Conservation (phyloP, 1,139 yeast species). For the Saccharomyces hybrid region DNA sequence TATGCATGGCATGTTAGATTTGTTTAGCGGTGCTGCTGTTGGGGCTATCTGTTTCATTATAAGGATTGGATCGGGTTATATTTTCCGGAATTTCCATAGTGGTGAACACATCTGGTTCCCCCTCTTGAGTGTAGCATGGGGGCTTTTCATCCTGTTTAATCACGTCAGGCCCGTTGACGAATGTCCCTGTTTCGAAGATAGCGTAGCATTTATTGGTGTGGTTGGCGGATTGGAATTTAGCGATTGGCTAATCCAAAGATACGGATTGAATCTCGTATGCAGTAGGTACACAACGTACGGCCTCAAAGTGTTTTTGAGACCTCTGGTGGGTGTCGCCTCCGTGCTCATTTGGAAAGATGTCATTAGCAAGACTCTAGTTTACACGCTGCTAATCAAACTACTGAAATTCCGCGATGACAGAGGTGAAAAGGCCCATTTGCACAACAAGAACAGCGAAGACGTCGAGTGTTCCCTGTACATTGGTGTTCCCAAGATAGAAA, state of each 20-base stretch:
- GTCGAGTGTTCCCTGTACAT: conserved; percentile 20
- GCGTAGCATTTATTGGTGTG: conserved; percentile 90
- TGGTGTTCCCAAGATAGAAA: conserved; percentile 26
- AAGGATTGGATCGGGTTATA: conserved; percentile 30
- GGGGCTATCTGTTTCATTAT: conserved; percentile 47
- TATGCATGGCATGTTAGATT: conserved; percentile 90
- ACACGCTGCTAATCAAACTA: conserved; percentile 14
- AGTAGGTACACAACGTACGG: conserved; percentile 12
- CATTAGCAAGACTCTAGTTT: conserved; percentile 25
- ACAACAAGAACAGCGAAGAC: conserved; percentile 4
- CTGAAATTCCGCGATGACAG: conserved; percentile 23
- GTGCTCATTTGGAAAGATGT: conserved; percentile 28
- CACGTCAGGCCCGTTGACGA: conserved; percentile 87
- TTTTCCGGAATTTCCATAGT: conserved; percentile 13
- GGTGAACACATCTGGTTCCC: conserved; percentile 35
- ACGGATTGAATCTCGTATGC: conserved; percentile 7
- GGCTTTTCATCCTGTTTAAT: conserved; percentile 47
- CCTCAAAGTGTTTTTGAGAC: conserved; percentile 14
- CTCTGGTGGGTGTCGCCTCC: conserved; percentile 25
- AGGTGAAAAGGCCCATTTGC: conserved; percentile 7
- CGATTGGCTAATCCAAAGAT: conserved; percentile 23
- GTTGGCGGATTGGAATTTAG: conserved; percentile 51
- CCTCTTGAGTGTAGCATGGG: conserved; percentile 36
- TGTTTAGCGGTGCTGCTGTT: conserved; percentile 54
- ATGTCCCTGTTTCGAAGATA: conserved; percentile 94